Evolutionary conservation across 441 rosid species (phyloP).

Genomic region (Euphorbia schlechtendalii): DNA sequence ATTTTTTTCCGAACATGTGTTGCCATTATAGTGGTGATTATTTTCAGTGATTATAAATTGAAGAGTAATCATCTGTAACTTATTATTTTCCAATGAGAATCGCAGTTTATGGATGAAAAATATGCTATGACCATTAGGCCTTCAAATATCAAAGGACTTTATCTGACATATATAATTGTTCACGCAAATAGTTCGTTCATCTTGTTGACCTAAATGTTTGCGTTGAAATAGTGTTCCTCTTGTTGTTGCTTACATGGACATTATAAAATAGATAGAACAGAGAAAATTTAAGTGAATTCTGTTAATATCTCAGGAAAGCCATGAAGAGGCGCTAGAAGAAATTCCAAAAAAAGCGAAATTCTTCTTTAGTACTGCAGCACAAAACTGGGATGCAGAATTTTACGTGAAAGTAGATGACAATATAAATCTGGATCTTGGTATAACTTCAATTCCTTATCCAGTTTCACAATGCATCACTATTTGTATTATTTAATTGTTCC

Average conservation of each 20-base stretch:
- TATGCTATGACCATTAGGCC: background rate
- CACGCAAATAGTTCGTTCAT: background rate
- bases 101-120: background rate
- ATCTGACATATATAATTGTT: background rate
- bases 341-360: slow-evolving; percentile 77
- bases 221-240: background rate
- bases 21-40: background rate
- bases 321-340: slow-evolving; percentile 91
- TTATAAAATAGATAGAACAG: slow-evolving; percentile 11
- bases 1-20: background rate
- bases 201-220: background rate
- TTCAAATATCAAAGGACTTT: background rate
- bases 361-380: slow-evolving; percentile 82
- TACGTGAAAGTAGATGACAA: slow-evolving; percentile 85
- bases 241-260: slow-evolving; percentile 4
- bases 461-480: slow-evolving; percentile 14
- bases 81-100: background rate
- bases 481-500: slow-evolving; percentile 14
- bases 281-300: slow-evolving; percentile 15
- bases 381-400: slow-evolving; percentile 93
- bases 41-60: background rate
- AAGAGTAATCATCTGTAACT: background rate
- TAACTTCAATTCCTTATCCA: slow-evolving; percentile 15
- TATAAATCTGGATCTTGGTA: slow-evolving; percentile 81
- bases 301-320: slow-evolving; percentile 53